These are phyloP conservation scores for Nakaseomyces glabratus DNA, from an alignment of 1,139 yeast species.

Conservation along the genomic window DNA sequence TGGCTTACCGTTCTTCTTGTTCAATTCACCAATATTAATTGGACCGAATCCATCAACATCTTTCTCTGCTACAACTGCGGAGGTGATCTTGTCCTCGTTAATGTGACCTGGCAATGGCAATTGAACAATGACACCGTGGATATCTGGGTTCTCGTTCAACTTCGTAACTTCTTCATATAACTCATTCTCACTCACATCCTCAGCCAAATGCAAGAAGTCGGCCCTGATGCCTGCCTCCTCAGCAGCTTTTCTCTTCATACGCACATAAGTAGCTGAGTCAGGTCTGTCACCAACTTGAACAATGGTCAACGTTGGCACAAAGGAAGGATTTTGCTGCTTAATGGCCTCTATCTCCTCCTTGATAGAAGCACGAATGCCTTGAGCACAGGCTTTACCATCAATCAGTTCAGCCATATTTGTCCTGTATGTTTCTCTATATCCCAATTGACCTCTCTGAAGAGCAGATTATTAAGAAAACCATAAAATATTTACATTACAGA, in stretches of 20 bases:
- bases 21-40: conserved; percentile 80
- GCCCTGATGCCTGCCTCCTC: conserved; percentile 72
- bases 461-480: no score
- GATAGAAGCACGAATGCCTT: conserved; percentile 41
- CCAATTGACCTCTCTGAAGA: no score
- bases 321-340: conserved; percentile 48
- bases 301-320: conserved; percentile 54
- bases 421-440: no score
- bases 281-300: conserved; percentile 71
- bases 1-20: conserved; percentile 83
- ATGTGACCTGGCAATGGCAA: conserved; percentile 81
- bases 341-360: conserved; percentile 44
- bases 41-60: conserved; percentile 97
- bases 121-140: conserved; percentile 87
- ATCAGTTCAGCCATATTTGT: conserved; percentile 31
- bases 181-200: conserved; percentile 43
- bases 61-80: conserved; percentile 65
- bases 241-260: conserved; percentile 72
- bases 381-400: conserved; percentile 68
- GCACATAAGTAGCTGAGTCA: conserved; percentile 69
- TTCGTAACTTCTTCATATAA: conserved; percentile 50
- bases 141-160: conserved; percentile 57
- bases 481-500: no score
- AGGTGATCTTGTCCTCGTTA: conserved; percentile 69
- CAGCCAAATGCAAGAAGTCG: conserved; percentile 55